Base-by-base conservation (phyloP, 2,329 filamentous ascomycete genomes). In the Trichoderma sp. region DNA sequence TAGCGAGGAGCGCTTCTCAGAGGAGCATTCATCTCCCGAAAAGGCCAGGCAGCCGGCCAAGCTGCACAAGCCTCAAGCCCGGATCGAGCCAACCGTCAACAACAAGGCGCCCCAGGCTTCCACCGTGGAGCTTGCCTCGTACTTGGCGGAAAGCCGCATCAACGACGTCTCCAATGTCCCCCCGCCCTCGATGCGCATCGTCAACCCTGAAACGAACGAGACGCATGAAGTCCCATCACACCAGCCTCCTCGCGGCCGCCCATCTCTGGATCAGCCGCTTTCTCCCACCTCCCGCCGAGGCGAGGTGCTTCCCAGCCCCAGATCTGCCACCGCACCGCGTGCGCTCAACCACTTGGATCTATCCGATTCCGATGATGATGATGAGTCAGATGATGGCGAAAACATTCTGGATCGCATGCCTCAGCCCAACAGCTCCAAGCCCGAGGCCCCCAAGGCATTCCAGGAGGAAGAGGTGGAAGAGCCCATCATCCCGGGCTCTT, bases 1-100 rank as follows among this genome's bases (percentile, higher is more conserved):
- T 7, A 85, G 85, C 71, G 85, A 86, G 20, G 77, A 85, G 15
- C 77, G 75, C n/a, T 76, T 76, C 13, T 72, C 76, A 5, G 85
- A 87, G 59, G 80, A 82, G 55, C 84, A 86, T 62, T 78, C 80
- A 15, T 85, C 85, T 1, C 80, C 83, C 26, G 87, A 88, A 7
- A 86, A 83, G 76, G 68, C 74, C 20, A 85, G 89, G 72, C 85
- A 88, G 70, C 81, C 88, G 4, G 89, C 88, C 82, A 94, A 93
- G 79, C 83, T 94, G 67, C 91, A 93, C 77, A 94, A 94, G 80
- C 86, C 87, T 70, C 87, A 87, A 71, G 86, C 88, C 1, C 80
- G 85, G 63, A 80, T 77, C 11, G 86, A 88, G 70, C 80, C 84
- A 8, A 86, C 85, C 6, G 82, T 84, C 15, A 87, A 84, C 75